These are phyloP conservation scores for Mycena haematopus DNA, from an alignment of 768 basidiomycete genomes.

Conservation along the genomic window DNA sequence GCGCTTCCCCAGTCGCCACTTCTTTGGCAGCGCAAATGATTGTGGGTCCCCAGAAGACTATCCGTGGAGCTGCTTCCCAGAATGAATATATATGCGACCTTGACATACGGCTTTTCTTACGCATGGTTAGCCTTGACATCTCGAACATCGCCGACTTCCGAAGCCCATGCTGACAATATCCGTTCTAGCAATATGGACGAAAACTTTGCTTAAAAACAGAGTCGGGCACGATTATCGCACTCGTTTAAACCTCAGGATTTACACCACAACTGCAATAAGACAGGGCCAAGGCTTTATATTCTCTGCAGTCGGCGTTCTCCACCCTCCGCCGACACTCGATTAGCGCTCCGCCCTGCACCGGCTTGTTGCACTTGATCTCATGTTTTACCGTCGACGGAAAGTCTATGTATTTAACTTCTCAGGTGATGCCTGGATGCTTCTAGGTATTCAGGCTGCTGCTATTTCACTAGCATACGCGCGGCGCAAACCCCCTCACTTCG, in stretches of 20 bases:
- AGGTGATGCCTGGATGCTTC: not conserved
- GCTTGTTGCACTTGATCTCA: conserved; percentile 3
- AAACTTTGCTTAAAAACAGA: conserved; percentile 2
- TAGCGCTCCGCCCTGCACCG: not conserved
- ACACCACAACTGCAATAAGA: conserved; percentile 1
- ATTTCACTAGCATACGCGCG: not conserved
- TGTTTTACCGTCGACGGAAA: conserved; percentile 10
- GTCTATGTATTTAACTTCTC: not conserved
- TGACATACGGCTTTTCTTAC: not conserved
- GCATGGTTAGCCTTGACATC: not conserved
- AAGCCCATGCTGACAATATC: not conserved
- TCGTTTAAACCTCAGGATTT: not conserved
- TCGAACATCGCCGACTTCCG: too few relatives aligned
- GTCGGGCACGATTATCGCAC: too few relatives aligned
- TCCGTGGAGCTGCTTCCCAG: not conserved
- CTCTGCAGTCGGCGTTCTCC: not conserved
- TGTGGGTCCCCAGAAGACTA: not conserved
- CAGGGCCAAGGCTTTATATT: not conserved
- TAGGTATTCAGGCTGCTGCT: not conserved
- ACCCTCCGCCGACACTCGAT: not conserved
- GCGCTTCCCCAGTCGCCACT: too few relatives aligned
- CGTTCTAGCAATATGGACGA: not conserved
- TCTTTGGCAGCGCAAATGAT: not conserved
- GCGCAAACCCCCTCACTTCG: not conserved
- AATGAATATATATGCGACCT: not conserved